These are phyloP conservation scores for Elsinoe australis DNA, from an alignment of 2,329 filamentous ascomycete species.

Conservation along the genomic window DNA sequence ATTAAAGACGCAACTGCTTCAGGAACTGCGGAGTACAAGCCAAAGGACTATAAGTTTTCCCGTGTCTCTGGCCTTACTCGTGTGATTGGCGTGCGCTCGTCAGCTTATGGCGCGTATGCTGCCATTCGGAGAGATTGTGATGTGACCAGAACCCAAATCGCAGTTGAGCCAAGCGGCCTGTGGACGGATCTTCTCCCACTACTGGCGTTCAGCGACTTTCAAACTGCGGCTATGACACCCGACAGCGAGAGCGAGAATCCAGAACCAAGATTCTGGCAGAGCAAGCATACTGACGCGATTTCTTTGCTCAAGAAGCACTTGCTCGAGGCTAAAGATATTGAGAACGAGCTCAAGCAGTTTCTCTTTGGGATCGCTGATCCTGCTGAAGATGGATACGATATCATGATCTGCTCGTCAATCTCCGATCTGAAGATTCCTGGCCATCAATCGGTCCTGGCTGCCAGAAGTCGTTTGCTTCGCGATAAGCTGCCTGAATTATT, in stretches of 20 bases:
- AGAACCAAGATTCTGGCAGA: slow-evolving; percentile 43
- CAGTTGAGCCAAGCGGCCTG: slow-evolving; percentile 57
- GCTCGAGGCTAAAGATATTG: slow-evolving; percentile 56
- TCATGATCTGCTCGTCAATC: slow-evolving; percentile 45
- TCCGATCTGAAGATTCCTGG: slow-evolving; percentile 69
- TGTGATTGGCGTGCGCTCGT: slow-evolving; percentile 76
- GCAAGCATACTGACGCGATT: slow-evolving; percentile 39
- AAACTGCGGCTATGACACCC: slow-evolving; percentile 31
- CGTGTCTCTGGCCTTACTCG: slow-evolving; percentile 81
- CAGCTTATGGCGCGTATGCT: slow-evolving; percentile 81
- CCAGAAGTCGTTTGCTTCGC: slow-evolving; percentile 63
- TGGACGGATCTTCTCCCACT: slow-evolving; percentile 68
- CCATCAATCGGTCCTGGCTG: slow-evolving; percentile 72
- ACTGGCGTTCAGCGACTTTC: slow-evolving; percentile 58
- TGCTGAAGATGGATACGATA: slow-evolving; percentile 37
- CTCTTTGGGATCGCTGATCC: slow-evolving; percentile 15
- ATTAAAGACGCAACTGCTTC: slow-evolving; percentile 58
- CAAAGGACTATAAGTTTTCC: slow-evolving; percentile 92
- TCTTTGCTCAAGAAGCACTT: slow-evolving; percentile 50
- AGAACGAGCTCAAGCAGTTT: slow-evolving; percentile 39
- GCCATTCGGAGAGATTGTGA: slow-evolving; percentile 78
- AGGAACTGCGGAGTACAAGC: slow-evolving; percentile 49
- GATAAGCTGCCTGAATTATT: slow-evolving; percentile 43
- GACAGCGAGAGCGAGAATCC: slow-evolving; percentile 40
- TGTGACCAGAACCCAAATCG: slow-evolving; percentile 65